Conservation (phyloP, 1,284 basidiomycete genomes). For the Malassezia globosa region DNA sequence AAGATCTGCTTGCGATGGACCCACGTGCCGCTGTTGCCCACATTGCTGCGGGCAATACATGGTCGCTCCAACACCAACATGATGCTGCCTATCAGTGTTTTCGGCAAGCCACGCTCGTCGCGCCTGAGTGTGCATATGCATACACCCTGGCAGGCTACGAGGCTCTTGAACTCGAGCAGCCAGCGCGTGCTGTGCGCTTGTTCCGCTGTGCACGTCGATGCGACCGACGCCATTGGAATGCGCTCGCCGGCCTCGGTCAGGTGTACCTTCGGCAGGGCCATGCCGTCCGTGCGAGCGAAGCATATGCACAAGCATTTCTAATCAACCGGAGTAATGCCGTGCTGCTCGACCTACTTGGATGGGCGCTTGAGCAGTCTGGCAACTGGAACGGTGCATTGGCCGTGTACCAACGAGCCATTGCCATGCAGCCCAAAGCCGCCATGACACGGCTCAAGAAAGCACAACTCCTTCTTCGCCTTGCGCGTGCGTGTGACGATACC, state of each 20-base stretch:
- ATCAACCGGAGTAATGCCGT: conserved; percentile 34
- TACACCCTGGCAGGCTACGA: conserved; percentile 45
- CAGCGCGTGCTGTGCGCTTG: conserved; percentile 32
- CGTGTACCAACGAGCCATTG: conserved; percentile 19
- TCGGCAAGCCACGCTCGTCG: conserved; percentile 30
- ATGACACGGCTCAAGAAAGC: conserved; percentile 19
- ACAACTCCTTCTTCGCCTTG: conserved; percentile 17
- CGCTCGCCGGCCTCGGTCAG: conserved; percentile 37
- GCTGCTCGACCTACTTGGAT: conserved; percentile 39
- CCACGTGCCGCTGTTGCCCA: conserved; percentile 27
- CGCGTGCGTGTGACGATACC: background rate
- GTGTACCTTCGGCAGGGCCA: conserved; percentile 31
- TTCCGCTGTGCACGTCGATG: conserved; percentile 37
- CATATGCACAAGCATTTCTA: conserved; percentile 28
- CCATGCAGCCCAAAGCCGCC: conserved; percentile 20
- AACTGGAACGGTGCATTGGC: conserved; percentile 17
- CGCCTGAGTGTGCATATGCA: conserved; percentile 40
- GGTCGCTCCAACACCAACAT: conserved; percentile 40
- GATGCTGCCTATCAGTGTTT: conserved; percentile 38
- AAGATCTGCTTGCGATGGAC: conserved; percentile 30
- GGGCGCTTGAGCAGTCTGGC: conserved; percentile 20
- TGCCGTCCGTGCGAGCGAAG: conserved; percentile 29
- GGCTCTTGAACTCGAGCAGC: conserved; percentile 34
- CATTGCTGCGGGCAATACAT: conserved; percentile 41
- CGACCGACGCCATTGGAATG: conserved; percentile 43